phyloP scores from a whole-genome alignment of 495 filamentous ascomycete genomes.

The Podospora pseudopauciseta region DNA sequence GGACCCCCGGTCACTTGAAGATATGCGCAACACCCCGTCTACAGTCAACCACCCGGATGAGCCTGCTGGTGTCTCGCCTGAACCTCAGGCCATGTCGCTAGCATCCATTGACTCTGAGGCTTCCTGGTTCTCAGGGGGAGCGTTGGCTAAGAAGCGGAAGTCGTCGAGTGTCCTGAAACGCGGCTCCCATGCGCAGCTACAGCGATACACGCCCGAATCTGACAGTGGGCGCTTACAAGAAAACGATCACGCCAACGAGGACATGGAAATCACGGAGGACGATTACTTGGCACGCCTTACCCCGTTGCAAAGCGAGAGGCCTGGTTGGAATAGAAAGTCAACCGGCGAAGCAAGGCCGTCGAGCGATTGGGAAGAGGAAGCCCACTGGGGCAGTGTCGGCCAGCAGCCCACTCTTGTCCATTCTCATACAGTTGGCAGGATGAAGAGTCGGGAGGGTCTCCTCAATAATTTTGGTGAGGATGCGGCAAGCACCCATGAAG shows the following conservation, averaged over 20 bases:
- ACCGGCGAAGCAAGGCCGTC: conserved; percentile 46
- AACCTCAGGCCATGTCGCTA: conserved; percentile 57
- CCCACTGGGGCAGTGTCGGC: conserved; percentile 45
- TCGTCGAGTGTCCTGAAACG: conserved; percentile 36
- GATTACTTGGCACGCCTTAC: conserved; percentile 60
- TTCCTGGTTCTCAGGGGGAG: conserved; percentile 79
- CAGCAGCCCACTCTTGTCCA: conserved; percentile 41
- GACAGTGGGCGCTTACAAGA: conserved; percentile 20
- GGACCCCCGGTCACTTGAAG: conserved; percentile 41
- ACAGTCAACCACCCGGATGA: conserved; percentile 43
- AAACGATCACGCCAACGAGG: conserved; percentile 44
- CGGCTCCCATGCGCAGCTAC: conserved; percentile 34
- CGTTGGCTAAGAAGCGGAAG: conserved; percentile 39
- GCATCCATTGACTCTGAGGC: conserved; percentile 88
- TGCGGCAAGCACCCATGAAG: conserved; percentile 29
- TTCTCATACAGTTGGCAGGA: conserved; percentile 23
- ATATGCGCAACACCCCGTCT: conserved; percentile 42
- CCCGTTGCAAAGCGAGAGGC: conserved; percentile 55
- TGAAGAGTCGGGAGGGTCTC: conserved; percentile 59
- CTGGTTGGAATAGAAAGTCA: conserved; percentile 38
- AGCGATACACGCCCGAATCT: conserved; percentile 39
- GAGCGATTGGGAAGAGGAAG: conserved; percentile 44
- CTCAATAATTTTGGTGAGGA: conserved; percentile 50
- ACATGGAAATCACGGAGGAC: conserved; percentile 60
- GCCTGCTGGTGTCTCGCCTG: conserved; percentile 37